Evolutionary conservation across 495 filamentous ascomycete species (phyloP), one percentile per base, ranked within the genome.

Genomic region (Aspergillus haitiensis): DNA sequence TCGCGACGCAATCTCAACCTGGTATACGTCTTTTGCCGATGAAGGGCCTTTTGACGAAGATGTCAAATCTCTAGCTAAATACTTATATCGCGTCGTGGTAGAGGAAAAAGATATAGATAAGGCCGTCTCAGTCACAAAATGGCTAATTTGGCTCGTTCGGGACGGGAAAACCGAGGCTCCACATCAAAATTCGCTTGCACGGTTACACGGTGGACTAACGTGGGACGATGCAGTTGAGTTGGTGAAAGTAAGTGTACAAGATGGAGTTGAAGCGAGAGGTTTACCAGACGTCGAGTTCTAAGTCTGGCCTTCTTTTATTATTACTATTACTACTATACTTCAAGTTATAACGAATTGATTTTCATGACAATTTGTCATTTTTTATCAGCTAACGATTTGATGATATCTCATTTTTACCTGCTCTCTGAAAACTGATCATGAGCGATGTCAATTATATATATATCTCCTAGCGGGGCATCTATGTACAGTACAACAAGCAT

Each of bases 21-120:
- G 92, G 92, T 74, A 86, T 57, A 65, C 74, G 3, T 84, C 84
- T 35, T 91, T 92, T 63, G 64, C 62, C 13, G 77, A 78, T 9
- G 86, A 89, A 7, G 89, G 88, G 0, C 92, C 92, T 45, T 91
- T 92, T 66, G 67, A 62, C 0, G 86, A 88, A 56, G 92, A 97
- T 70, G 87, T 91, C n/a, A 79, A 80, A 13, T 83, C 88, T 8
- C 73, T 96, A 40, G 82, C 75, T 44, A 77, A 69, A 60, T 96
- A 95, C 72, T 65, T 96, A 34, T 75, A 66, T 7, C 78, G 79
- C 35, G 90, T 96, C 7, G 81, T 93, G 0, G 36, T 70, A 3
- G 86, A 91, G 32, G 92, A 96, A 72, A 75, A 79, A 59, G 84
- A 96, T 69, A 76, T 96, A 73, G 84, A 81, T 15, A 94, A 94